Conservation (phyloP, 208 protist genomes). For the Leptomonas pyrrhocoris region DNA sequence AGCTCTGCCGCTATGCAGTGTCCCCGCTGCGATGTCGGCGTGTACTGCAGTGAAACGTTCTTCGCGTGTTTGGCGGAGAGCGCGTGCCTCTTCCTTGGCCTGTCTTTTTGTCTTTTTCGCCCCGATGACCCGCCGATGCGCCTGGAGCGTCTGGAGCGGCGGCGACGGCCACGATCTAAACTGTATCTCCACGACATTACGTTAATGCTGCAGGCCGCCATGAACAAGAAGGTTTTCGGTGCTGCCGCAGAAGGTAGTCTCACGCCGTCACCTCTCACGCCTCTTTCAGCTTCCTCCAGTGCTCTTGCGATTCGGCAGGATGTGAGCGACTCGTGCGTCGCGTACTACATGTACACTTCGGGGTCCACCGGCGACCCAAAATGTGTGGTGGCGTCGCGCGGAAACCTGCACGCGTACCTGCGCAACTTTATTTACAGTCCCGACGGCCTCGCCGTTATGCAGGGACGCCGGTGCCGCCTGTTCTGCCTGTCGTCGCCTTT, state of each 20-base stretch:
- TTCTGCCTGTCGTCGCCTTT: slow-evolving; percentile 61
- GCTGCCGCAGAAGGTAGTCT: not conserved
- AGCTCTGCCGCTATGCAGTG: not conserved
- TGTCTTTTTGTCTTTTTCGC: slow-evolving; percentile 52
- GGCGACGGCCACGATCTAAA: slow-evolving; percentile 25
- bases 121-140: slow-evolving; percentile 45
- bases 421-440: slow-evolving; percentile 29
- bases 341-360: slow-evolving; percentile 71
- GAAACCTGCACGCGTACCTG: slow-evolving; percentile 53
- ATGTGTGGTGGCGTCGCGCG: slow-evolving; percentile 44
- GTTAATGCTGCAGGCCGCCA: slow-evolving; percentile 22
- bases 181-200: slow-evolving; percentile 25
- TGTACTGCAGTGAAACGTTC: slow-evolving; percentile 51
- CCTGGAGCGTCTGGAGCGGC: slow-evolving; percentile 22
- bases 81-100: slow-evolving; percentile 43
- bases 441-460: slow-evolving; percentile 29
- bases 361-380: slow-evolving; percentile 68
- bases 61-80: slow-evolving; percentile 48
- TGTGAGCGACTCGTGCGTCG: slow-evolving; percentile 20
- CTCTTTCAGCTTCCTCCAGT: too few species aligned
- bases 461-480: slow-evolving; percentile 7
- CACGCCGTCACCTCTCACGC: not conserved
- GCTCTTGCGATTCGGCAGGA: not conserved
- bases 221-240: not conserved
- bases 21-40: slow-evolving; percentile 34